Evolutionary conservation across 352 stramenopile genomes (phyloP), one percentile per base, ranked within the genome.

Genomic region (Pythium aphanidermatum): DNA sequence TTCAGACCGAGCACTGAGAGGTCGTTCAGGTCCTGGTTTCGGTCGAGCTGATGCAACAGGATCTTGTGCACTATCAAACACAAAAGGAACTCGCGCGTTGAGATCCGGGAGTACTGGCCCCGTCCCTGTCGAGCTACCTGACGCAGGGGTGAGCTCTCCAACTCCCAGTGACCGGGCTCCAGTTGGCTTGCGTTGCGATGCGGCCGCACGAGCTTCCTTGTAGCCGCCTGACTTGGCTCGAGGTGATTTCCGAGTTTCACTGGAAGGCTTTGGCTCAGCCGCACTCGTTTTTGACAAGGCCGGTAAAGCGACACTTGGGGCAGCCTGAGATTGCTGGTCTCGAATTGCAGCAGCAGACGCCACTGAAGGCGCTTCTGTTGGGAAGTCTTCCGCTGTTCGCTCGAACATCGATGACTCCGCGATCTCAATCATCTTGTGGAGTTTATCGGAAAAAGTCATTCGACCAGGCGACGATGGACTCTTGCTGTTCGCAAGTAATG

Each of bases 391-490:
- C 2, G 19, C 19, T 16, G 36, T 25, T 19, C 59, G 59, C 23
- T 84, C 67, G 21, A 72, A 75, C 65, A 88, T 83, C 0, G 76
- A 81, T 6, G 71, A 75, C 29, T 88, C 75, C 1, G 72, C 72
- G 30, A 85, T 85, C 52, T 87, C 68, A 43, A 87, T 87, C 75
- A 87, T 87, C 55, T 80, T 83, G 62, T 87, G 75, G 3, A 87
- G 54, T 39, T 85, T 87, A 39, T 85, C 72, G 4, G 72, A 83
- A 25, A 87, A 87, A 14, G 63, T 80, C 68, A 87, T 79, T 17
- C 75, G 56, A n/a, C 67, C 51, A 20, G 71, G 70, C n/a, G 70
- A 79, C 36, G 68, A 70, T 6, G 70, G 73, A 31, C 54, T 71
- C 23, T 60, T 63, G 45, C 51, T 23, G 51, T 52, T 46, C 2